A percentile compares a stretch with the other conserved stretches of the same genome.
phyloP scores from a whole-genome alignment of 1,284 basidiomycete species.

The Leccinum idahoense region DNA sequence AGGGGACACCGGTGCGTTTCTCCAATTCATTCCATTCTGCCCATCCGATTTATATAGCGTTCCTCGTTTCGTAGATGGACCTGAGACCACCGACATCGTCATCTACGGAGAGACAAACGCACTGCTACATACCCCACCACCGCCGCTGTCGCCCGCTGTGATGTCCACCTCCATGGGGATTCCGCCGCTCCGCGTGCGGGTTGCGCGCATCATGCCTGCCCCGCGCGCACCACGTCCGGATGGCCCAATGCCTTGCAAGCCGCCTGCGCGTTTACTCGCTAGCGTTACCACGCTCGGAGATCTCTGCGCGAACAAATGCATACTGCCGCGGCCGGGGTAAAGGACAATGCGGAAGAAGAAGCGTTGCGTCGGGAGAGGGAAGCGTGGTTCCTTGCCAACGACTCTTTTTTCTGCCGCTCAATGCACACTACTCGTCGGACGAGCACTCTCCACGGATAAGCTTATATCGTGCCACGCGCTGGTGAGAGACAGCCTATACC shows the following conservation, averaged over 20 bases:
- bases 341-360: slow-evolving; percentile 17
- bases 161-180: slow-evolving; percentile 9
- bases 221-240: too few species aligned
- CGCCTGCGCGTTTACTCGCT: slow-evolving; percentile 33
- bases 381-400: too few species aligned
- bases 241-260: slow-evolving; percentile 51
- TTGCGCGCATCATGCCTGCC: too few species aligned
- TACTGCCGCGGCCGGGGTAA: slow-evolving; percentile 11
- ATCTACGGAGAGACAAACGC: slow-evolving; percentile 32
- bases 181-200: slow-evolving; percentile 39
- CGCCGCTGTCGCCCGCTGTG: background rate
- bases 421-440: slow-evolving; percentile 4
- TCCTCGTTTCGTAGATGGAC: too few species aligned
- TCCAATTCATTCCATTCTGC: slow-evolving; percentile 32
- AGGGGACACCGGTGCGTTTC: too few species aligned
- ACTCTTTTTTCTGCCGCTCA: too few species aligned
- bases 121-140: slow-evolving; percentile 13
- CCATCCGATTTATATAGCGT: too few species aligned
- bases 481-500: slow-evolving; percentile 9
- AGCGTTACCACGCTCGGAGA: slow-evolving; percentile 11
- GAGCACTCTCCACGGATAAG: slow-evolving; percentile 2
- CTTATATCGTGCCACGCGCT: background rate
- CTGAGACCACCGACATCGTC: too few species aligned
- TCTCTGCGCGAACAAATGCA: slow-evolving; percentile 19
- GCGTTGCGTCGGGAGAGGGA: slow-evolving; percentile 17